Evolutionary conservation across 106 monocot genomes (phyloP).

Genomic region (Dendrobium officinale): DNA sequence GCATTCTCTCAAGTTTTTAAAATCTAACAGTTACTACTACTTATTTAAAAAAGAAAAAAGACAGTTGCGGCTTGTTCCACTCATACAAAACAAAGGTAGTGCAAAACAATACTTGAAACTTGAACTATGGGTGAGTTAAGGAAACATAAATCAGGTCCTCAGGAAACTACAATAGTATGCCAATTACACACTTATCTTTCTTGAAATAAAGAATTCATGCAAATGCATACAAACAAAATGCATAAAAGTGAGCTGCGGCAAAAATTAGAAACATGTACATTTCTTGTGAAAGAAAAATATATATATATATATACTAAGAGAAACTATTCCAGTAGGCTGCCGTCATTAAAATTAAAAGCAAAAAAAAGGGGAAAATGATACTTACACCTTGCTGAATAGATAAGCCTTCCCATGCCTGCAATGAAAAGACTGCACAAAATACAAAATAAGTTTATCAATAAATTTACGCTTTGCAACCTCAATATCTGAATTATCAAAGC

Average conservation of each 20-base stretch:
- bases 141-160: neutral
- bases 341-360: neutral
- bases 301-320: neutral
- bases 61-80: neutral
- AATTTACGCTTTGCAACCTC: neutral
- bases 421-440: conserved; percentile 49
- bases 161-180: neutral
- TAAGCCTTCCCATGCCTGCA: conserved; percentile 75
- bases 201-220: neutral
- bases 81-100: neutral
- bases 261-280: neutral
- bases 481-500: neutral
- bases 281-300: neutral
- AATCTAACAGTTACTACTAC: neutral
- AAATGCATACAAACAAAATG: neutral
- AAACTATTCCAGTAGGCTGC: neutral
- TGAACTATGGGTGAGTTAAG: neutral
- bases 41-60: neutral
- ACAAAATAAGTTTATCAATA: neutral
- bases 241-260: neutral
- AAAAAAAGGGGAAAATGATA: neutral
- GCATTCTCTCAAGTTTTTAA: neutral
- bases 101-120: neutral
- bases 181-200: neutral
- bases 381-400: conserved; percentile 70